Evolutionary conservation across 257 asterid genomes (phyloP).

Genomic region (Solanum habrochaites): DNA sequence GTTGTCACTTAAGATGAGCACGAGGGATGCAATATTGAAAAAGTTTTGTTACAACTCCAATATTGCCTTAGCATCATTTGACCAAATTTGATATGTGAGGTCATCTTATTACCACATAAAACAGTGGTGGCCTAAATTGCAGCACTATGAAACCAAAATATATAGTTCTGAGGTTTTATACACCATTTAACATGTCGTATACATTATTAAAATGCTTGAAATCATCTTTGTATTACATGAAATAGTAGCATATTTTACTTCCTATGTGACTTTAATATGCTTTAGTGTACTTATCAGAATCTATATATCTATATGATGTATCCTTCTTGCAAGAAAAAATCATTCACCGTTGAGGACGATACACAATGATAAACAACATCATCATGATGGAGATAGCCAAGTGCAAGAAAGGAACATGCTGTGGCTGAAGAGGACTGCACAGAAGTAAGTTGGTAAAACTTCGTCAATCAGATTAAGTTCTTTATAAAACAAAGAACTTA

Average conservation of each 20-base stretch:
- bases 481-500: background rate
- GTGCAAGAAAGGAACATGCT: background rate
- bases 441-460: background rate
- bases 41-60: background rate
- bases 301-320: background rate
- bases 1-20: background rate
- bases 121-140: background rate
- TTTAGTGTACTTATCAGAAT: background rate
- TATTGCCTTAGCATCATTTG: background rate
- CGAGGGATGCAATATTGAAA: background rate
- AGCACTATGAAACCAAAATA: background rate
- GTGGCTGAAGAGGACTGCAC: background rate
- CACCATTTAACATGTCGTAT: background rate
- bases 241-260: background rate
- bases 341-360: background rate
- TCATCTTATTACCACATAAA: background rate
- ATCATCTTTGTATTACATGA: background rate
- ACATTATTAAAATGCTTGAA: background rate
- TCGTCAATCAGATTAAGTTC: background rate
- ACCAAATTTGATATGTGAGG: background rate
- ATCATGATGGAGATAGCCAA: background rate
- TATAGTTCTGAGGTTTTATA: background rate
- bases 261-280: background rate
- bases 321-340: background rate
- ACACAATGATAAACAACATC: background rate